Percentiles rank a stretch among this genome's conserved stretches.
Conservation (phyloP, 106 monocot species). For the Dendrobium officinale region DNA sequence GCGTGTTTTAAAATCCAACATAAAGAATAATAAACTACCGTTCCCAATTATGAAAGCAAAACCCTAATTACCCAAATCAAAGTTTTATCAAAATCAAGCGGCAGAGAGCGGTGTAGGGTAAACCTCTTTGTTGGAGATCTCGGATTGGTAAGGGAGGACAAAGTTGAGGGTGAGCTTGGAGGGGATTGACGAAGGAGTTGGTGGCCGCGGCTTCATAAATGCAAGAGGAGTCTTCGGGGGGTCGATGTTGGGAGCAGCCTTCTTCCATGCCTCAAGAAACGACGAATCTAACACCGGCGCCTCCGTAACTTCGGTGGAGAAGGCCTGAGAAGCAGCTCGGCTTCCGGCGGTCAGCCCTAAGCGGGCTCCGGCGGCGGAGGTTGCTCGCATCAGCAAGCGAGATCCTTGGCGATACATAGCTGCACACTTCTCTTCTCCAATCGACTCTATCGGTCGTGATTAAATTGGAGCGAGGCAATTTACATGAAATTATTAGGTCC, state of each 20-base stretch:
- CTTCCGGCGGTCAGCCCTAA: not conserved
- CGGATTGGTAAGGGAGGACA: conserved; percentile 90
- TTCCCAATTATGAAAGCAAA: not conserved
- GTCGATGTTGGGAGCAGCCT: conserved; percentile 83
- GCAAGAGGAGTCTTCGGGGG: conserved; percentile 79
- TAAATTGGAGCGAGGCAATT: too few species aligned
- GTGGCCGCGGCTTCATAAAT: conserved; percentile 84
- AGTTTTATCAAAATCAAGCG: not conserved
- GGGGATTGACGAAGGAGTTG: conserved; percentile 65
- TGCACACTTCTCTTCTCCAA: not conserved
- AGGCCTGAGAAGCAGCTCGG: conserved; percentile 4
- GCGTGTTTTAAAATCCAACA: not conserved
- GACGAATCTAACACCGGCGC: conserved; percentile 28
- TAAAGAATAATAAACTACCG: not conserved
- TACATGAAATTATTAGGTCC: too few species aligned
- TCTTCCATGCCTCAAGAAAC: conserved; percentile 83
- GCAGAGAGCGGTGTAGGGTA: not conserved
- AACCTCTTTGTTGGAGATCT: conserved; percentile 88
- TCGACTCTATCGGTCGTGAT: too few species aligned
- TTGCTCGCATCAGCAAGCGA: conserved; percentile 17
- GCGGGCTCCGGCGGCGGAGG: not conserved
- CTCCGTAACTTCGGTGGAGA: conserved; percentile 37
- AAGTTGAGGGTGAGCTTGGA: conserved; percentile 93
- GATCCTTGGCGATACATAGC: conserved; percentile 26
- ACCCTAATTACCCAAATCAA: not conserved